These are phyloP conservation scores for Sherardia arvensis DNA, from an alignment of 257 asterid species.

Conservation along the genomic window DNA sequence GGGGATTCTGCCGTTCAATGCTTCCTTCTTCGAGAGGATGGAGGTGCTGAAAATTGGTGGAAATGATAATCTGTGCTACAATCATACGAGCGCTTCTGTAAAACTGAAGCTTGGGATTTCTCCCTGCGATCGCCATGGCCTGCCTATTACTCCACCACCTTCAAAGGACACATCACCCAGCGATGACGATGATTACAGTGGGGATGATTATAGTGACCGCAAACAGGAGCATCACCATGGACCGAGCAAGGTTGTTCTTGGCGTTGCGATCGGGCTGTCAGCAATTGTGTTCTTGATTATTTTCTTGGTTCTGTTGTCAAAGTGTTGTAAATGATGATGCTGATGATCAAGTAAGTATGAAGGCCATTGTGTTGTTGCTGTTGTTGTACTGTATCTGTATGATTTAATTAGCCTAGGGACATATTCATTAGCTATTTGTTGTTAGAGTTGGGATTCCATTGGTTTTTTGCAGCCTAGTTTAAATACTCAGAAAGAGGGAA, in stretches of 20 bases:
- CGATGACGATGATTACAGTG: slow-evolving; percentile 28
- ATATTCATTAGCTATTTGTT: neutral
- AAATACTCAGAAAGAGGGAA: neutral
- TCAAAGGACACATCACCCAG: slow-evolving; percentile 41
- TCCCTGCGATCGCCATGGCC: slow-evolving; percentile 71
- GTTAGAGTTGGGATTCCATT: slow-evolving; percentile 5
- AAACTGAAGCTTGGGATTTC: slow-evolving; percentile 89
- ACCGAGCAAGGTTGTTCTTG: slow-evolving; percentile 85
- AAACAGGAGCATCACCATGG: slow-evolving; percentile 48
- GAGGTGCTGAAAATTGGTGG: slow-evolving; percentile 58
- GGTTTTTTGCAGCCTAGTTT: slow-evolving; percentile 1
- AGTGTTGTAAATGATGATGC: slow-evolving; percentile 59
- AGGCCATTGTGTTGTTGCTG: neutral
- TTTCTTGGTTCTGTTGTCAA: slow-evolving; percentile 67
- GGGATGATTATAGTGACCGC: slow-evolving; percentile 16
- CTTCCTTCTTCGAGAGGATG: slow-evolving; percentile 46
- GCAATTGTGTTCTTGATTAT: slow-evolving; percentile 73
- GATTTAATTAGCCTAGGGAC: slow-evolving; percentile 26
- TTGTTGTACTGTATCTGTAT: neutral
- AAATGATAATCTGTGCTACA: slow-evolving; percentile 76
- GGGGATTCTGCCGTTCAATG: slow-evolving; percentile 83
- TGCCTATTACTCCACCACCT: slow-evolving; percentile 83
- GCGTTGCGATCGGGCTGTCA: slow-evolving; percentile 80
- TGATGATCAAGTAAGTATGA: neutral
- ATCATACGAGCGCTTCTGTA: slow-evolving; percentile 40